Base-by-base conservation (phyloP, 2,329 filamentous ascomycete species). In the Periglandula ipomoeae region DNA sequence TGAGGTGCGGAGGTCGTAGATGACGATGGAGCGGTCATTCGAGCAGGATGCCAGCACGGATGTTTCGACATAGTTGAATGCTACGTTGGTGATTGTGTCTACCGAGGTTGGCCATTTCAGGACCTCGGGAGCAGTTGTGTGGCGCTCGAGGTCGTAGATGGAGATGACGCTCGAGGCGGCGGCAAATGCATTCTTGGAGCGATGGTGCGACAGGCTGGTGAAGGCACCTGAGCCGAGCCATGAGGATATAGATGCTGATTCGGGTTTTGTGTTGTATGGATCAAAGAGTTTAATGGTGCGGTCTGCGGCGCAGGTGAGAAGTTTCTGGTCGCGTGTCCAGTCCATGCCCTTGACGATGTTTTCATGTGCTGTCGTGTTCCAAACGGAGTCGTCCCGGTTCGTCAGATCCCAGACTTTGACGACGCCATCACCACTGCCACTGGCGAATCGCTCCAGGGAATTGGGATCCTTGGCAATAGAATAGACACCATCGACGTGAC, bases 21-120 rank as follows among this genome's bases (percentile, higher is more conserved):
- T 78, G 38, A 96, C 84, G 52, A 98, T 71, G 24, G 85, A 87
- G 54, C 91, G 81, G 63, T 98, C 93, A 9, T 84, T 87, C 32
- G 87, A 89, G 52, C 85, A 85, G 0, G 89, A 93, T 7, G 84
- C 93, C 26, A 98, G 73, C 39, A 98, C 81, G 0, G 88, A 94
- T 0, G 91, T 95, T 71, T 98, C 93, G 34, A 87, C 86, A 63
- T 94, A 85, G 70, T 97, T 98, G 72, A 97, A 95, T 38, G 87
- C 78, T 50, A 96, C 79, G 11, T 85, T 78, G 39, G 82, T 95
- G 67, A 97, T 93, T 4, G 93, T 97, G 66, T 95, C 93, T 50
- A 87, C 84, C 9, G 84, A 81, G 5, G 86, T 93, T 4, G 91
- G 91, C 89, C 90, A 96, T 53, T 81, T 78, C 13, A 96, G 75